Percentiles rank a stretch among this genome's conserved stretches.
Evolutionary conservation across 2,329 filamentous ascomycete species (phyloP).

Genomic region (Berkeleyomyces basicola): DNA sequence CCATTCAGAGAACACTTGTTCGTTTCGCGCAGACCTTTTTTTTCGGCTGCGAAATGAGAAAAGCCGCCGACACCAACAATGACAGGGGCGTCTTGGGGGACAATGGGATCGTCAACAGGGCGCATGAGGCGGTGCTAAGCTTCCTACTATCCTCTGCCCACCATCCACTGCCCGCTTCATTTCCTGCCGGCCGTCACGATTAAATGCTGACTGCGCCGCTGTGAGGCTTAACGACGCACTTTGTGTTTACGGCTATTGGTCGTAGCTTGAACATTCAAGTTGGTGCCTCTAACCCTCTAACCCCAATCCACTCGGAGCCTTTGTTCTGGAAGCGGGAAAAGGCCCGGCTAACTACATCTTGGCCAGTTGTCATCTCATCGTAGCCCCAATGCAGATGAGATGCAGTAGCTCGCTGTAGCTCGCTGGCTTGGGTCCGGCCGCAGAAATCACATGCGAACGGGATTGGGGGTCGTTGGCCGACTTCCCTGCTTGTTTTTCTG

Average conservation of each 20-base stretch:
- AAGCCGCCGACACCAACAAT: background rate
- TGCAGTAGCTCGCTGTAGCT: background rate
- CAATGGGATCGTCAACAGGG: background rate
- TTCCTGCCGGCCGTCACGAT: background rate
- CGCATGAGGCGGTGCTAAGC: background rate
- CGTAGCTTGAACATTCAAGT: no score
- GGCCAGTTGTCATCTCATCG: background rate
- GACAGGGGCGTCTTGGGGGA: background rate
- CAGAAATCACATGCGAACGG: background rate
- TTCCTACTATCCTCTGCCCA: background rate
- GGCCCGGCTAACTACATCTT: background rate
- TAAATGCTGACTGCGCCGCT: background rate
- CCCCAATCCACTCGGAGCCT: background rate
- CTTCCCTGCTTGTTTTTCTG: background rate
- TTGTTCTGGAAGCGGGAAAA: background rate
- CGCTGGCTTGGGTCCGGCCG: background rate
- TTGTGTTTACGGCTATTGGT: background rate
- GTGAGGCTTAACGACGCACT: background rate
- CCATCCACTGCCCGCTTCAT: no score
- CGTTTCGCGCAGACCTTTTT: background rate
- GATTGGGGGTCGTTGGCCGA: background rate
- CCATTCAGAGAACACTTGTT: conserved; percentile 1
- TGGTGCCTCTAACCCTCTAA: background rate
- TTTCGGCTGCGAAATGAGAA: background rate
- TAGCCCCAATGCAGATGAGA: background rate